phyloP scores from a whole-genome alignment of 2,329 filamentous ascomycete species.

The Colletotrichum zoysiae region DNA sequence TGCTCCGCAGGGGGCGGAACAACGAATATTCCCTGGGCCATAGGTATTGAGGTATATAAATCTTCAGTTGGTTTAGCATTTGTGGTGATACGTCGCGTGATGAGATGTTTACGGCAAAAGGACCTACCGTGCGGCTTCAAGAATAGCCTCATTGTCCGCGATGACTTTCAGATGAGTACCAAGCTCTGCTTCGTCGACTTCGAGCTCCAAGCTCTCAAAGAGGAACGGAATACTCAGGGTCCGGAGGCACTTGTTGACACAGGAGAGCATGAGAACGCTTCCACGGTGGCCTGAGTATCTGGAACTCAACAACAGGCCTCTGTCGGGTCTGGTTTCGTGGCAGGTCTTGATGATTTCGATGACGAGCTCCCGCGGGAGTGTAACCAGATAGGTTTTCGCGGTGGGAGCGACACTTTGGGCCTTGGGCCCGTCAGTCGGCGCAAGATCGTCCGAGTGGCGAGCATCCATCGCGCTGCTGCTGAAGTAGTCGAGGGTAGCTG shows the following conservation, averaged over 20 bases:
- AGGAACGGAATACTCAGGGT: not conserved
- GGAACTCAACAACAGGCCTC: too few species aligned
- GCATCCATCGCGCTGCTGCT: not conserved
- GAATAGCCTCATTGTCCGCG: not conserved
- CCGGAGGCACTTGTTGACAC: not conserved
- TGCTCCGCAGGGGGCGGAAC: not conserved
- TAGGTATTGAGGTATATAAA: not conserved
- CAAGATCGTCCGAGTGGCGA: too few species aligned
- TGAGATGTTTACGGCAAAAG: not conserved
- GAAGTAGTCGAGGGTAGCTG: too few species aligned
- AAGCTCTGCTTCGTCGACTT: not conserved
- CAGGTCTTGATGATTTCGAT: constrained; percentile 5
- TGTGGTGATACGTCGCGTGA: not conserved
- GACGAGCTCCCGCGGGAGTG: constrained; percentile 20
- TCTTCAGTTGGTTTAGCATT: not conserved
- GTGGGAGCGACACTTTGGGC: not conserved
- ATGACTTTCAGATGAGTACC: not conserved
- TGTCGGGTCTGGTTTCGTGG: not conserved
- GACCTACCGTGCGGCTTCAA: not conserved
- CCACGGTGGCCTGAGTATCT: too few species aligned
- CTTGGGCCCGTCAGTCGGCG: too few species aligned
- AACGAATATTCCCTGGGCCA: not conserved
- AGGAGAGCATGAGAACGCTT: not conserved
- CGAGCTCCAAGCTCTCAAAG: not conserved
- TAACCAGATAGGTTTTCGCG: not conserved